These are phyloP conservation scores for Strigomonas culicis DNA, from an alignment of 208 protist species.

Conservation along the genomic window DNA sequence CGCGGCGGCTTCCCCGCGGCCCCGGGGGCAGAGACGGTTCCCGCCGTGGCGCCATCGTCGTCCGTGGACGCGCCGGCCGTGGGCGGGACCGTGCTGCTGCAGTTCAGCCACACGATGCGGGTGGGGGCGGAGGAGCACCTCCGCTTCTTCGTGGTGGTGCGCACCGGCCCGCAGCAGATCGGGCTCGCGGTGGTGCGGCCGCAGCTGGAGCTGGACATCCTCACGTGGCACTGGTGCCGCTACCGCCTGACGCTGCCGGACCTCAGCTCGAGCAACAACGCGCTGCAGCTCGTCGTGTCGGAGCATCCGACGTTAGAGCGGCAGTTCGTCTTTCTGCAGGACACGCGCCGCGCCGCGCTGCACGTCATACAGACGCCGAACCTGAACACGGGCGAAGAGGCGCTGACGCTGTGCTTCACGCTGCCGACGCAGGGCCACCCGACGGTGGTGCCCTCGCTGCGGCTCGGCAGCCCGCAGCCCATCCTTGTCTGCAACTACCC, in stretches of 20 bases:
- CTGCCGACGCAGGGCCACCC: constrained; percentile 39
- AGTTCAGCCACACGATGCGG: neutral
- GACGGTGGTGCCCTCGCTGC: constrained; percentile 58
- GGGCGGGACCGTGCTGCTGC: neutral
- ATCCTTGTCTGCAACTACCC: constrained; percentile 70
- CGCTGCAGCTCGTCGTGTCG: constrained; percentile 47
- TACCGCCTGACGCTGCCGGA: constrained; percentile 43
- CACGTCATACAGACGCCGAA: constrained; percentile 54
- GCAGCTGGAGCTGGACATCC: constrained; percentile 25
- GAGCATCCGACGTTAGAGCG: constrained; percentile 18
- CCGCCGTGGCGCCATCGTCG: too few relatives aligned
- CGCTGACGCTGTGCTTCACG: constrained; percentile 43
- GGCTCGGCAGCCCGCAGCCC: constrained; percentile 36
- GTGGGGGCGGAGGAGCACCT: neutral
- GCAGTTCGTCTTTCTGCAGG: constrained; percentile 66
- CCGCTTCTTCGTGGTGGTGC: constrained; percentile 20
- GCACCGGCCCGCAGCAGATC: constrained; percentile 22
- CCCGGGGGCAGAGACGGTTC: too few relatives aligned
- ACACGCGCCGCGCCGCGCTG: constrained; percentile 23
- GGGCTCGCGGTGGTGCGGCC: constrained; percentile 23
- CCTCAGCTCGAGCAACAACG: constrained; percentile 32
- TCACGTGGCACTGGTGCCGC: constrained; percentile 70
- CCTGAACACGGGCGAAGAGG: constrained; percentile 30
- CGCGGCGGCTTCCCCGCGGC: too few relatives aligned
- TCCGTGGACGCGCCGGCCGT: neutral